Base-by-base conservation (phyloP, 2,329 filamentous ascomycete genomes). In the Aspergillus piperis region DNA sequence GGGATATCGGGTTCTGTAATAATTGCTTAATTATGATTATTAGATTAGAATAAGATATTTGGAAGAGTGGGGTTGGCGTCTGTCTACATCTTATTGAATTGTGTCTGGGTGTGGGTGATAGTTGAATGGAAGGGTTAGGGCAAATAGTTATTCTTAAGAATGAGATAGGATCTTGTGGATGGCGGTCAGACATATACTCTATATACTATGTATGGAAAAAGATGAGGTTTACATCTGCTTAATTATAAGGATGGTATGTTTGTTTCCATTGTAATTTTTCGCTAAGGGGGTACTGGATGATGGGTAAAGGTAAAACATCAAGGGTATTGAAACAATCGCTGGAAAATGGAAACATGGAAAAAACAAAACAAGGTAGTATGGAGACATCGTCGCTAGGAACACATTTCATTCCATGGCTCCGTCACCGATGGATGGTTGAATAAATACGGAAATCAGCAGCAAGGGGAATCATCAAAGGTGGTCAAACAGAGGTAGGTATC, bases 291-390 rank as follows among this genome's bases (percentile, higher is more conserved):
- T 42, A 13, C 6, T 44, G 4, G 41, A 11, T 11, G 3, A 21
- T 13, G 19, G 17, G 41, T 13, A 44, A 42, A 13, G 41, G 17
- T 19, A 4, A 21, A 21, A 44, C 17, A 30, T 23, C 42, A 27
- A 49, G 44, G 44, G 44, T 49, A 49, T 49, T 49, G 21, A 25
- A 23, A 49, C 44, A 49, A 49, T 30, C 44, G 44, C 44, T 49
- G 3, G 23, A 48, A 11, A 11, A 3, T 13, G n/a, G n/a, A 42
- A 44, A 13, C 17, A 44, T 0, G n/a, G 7, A n/a, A 23, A 27
- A 27, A 27, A 48, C 3, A 27, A 8, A 48, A 23, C 21, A 13
- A 21, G 41, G 10, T 13, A 44, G 4, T 13, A 44, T 44, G 41
- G 41, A 23, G 32, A 44, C 41, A 44, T 44, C 19, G 10, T 44